phyloP scores from a whole-genome alignment of 1,284 basidiomycete genomes.

The Agaricales sp. region DNA sequence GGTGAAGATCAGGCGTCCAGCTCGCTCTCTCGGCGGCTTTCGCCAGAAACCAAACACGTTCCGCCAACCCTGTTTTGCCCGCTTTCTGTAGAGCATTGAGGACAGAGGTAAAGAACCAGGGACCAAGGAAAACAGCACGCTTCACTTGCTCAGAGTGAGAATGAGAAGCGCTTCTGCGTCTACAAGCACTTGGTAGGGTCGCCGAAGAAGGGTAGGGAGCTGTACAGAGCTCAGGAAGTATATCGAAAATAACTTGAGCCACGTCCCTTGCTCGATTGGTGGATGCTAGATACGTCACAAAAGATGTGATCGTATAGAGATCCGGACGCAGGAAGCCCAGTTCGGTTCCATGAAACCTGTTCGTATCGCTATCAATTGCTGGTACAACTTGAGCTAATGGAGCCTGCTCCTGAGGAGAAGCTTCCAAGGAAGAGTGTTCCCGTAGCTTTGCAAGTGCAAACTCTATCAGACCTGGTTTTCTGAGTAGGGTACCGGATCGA shows the following conservation, averaged over 20 bases:
- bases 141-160: conserved; percentile 22
- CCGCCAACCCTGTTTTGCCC: conserved; percentile 43
- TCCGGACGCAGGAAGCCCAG: conserved; percentile 17
- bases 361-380: not conserved
- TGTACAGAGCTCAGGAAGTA: conserved; percentile 44
- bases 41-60: conserved; percentile 53
- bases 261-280: conserved; percentile 37
- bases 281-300: conserved; percentile 41
- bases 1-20: conserved; percentile 23
- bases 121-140: conserved; percentile 41
- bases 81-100: conserved; percentile 52
- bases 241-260: conserved; percentile 30
- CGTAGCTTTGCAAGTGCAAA: conserved; percentile 23
- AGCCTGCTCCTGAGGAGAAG: not conserved
- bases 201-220: conserved; percentile 28
- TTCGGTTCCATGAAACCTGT: not conserved
- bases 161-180: conserved; percentile 12
- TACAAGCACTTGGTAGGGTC: conserved; percentile 13
- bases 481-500: conserved; percentile 41
- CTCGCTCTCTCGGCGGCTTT: conserved; percentile 45
- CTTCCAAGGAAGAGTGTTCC: not conserved
- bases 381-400: not conserved
- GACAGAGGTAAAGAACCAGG: conserved; percentile 44
- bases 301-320: conserved; percentile 36
- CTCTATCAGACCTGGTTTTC: conserved; percentile 31